Evolutionary conservation across 257 asterid species (phyloP), one percentile per base, ranked within the genome.

Genomic region (Plantago ovata): DNA sequence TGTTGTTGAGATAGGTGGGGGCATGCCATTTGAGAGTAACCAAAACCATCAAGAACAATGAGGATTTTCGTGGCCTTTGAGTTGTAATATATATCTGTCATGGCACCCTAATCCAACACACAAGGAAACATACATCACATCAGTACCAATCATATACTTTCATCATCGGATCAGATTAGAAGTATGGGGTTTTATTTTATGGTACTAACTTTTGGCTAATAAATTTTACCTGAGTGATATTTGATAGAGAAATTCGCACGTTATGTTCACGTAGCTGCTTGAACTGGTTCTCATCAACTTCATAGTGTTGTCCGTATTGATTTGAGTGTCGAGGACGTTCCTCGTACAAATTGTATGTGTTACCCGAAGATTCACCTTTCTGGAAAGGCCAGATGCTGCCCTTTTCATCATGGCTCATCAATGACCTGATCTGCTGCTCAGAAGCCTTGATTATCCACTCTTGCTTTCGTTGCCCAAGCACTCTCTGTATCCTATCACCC

Each of bases 11-110:
- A 59, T 22, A 79, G 40, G 62, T 84, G 93, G 1, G 97, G 95
- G 36, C 86, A 78, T 0, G 89, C 91, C 91, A 90, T 84, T 49
- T 87, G 87, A 6, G 74, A 66, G 72, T 68, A 72, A 18, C 98
- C 98, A 48, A 79, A 77, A 0, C 95, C 96, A 0, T 65, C 74
- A 0, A 67, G 40, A 5, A 85, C 91, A 0, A 72, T 1, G 0
- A 43, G 7, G 18, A 87, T 53, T 60, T 74, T 81, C 3, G 89
- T 76, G 3, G 84, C 72, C 77, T 60, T 77, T 0, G 98, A 81
- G 74, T 64, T 77, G 74, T 74, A 90, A 8, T 28, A 0, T 0
- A 83, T 89, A 43, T 75, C 80, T 0, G 58, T 41, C 98, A 90
- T 90, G 3, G 79, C 82, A 15, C 96, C 96, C 93, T 87, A 53